Conservation (phyloP, 2,329 filamentous ascomycete genomes). For the Colletotrichum ledebouriae region DNA sequence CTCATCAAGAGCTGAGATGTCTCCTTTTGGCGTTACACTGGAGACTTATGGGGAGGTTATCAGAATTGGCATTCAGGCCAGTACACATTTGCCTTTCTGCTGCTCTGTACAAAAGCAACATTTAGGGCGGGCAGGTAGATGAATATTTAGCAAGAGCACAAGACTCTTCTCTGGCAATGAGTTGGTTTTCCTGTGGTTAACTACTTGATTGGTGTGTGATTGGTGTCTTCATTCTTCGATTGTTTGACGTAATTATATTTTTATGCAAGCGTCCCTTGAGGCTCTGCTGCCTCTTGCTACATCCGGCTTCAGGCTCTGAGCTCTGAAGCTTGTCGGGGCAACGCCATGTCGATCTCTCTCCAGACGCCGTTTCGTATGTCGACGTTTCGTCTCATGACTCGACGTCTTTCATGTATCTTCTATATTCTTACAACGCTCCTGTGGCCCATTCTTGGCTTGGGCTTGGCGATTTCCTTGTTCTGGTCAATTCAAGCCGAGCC, state of each 20-base stretch:
- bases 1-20: constrained; percentile 70
- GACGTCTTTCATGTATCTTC: background rate
- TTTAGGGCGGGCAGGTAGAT: constrained; percentile 4
- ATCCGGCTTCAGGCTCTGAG: background rate
- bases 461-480: constrained; percentile 14
- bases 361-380: constrained; percentile 19
- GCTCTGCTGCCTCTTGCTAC: background rate
- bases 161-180: background rate
- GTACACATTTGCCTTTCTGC: constrained; percentile 16
- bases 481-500: constrained; percentile 18
- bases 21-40: constrained; percentile 51
- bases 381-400: constrained; percentile 29
- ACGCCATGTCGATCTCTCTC: constrained; percentile 14
- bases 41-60: constrained; percentile 13
- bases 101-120: constrained; percentile 31
- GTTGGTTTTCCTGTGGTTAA: background rate
- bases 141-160: background rate
- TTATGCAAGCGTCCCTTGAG: background rate
- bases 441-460: background rate
- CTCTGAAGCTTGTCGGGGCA: constrained; percentile 9
- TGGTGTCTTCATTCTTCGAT: background rate
- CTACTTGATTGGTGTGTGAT: background rate
- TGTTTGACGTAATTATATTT: background rate
- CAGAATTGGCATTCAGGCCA: constrained; percentile 2
- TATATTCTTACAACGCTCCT: constrained; percentile 19